Evolutionary conservation across 345 rosid species (phyloP), one percentile per base, ranked within the genome.

Genomic region (Cardiospermum halicacabum): DNA sequence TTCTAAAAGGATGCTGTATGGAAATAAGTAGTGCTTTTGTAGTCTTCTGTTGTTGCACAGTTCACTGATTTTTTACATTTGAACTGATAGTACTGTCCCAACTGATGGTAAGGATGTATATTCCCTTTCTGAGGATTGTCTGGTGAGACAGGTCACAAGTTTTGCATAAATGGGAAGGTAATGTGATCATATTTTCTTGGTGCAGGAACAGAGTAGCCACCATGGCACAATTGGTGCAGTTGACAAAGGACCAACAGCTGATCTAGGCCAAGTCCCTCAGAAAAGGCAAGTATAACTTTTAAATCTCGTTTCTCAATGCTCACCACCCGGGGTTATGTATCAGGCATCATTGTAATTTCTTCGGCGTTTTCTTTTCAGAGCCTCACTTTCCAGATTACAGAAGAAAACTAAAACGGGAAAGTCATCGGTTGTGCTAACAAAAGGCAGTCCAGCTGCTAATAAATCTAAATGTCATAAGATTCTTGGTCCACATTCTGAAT

Each of bases 381-480:
- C 51, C 73, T 58, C 61, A 59, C 64, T 63, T 69, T 66, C 70
- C 11, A 78, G 85, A 73, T 78, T 80, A 13, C 76, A 80, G 4
- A 66, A 72, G 68, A 85, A 85, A 74, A 51, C 72, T 42, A 75
- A 77, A 60, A 86, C 67, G 22, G 74, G 72, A 57, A 59, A 76
- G 3, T 71, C 88, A 54, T 78, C 91, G 2, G 78, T 69, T 47
- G 37, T 77, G 42, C 75, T 77, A 67, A 68, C 74, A 26, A 74
- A 76, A 22, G 65, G 78, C 11, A 55, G 70, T 69, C 63, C 82
- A 12, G 25, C 76, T 18, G 72, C 75, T 77, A 86, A 79, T 77
- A 74, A 75, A 72, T 74, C 58, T 2, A 76, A 60, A n/a, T 47
- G 47, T 59, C 64, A 72, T 4, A 73, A 64, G 62, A 64, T 58